Evolutionary conservation across 2,329 filamentous ascomycete genomes (phyloP), one percentile per base, ranked within the genome.

Genomic region (Neofusicoccum sp.): DNA sequence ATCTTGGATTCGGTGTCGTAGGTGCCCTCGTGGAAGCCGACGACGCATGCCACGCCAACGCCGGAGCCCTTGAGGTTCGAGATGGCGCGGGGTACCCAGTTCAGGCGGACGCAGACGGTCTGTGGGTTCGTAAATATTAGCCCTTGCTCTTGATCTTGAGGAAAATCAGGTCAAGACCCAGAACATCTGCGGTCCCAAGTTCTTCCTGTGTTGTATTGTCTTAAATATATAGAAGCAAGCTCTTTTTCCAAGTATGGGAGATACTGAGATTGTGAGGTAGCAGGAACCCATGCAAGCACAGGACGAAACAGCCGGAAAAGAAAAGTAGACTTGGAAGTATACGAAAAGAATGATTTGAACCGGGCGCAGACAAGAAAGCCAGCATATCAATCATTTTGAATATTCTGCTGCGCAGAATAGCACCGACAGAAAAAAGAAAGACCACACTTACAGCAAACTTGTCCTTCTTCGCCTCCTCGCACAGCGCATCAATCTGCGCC

Each of bases 11-110:
- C 68, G 0, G 82, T 80, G 49, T 79, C 73, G 63, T 84, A 74
- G 0, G 81, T 85, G 11, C 84, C 84, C 67, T 86, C 83, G 58
- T 82, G 84, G 69, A 86, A 86, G 24, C 82, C 83, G 8, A 86
- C 77, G 5, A 86, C 84, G 64, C 81, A 83, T 45, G 83, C 82
- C 20, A 86, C 79, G 26, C 75, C 74, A n/a, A 84, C 78, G 5
- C 69, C 69, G 6, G 77, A 77, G 51, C 76, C 77, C 61, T 76
- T 75, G 49, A 87, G 76, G 58, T 80, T 78, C 43, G 76, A 65
- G 16, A 78, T 76, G 51, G 81, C 81, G 60, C 76, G 79, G 26
- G 75, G 65, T n/a, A 86, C 83, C 69, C 78, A 79, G 36, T 78
- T 74, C 1, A 80, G 73, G 6, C 84, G 80, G 1, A 87, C 83